phyloP scores from a whole-genome alignment of 106 monocot species.

The Allium fistulosum region DNA sequence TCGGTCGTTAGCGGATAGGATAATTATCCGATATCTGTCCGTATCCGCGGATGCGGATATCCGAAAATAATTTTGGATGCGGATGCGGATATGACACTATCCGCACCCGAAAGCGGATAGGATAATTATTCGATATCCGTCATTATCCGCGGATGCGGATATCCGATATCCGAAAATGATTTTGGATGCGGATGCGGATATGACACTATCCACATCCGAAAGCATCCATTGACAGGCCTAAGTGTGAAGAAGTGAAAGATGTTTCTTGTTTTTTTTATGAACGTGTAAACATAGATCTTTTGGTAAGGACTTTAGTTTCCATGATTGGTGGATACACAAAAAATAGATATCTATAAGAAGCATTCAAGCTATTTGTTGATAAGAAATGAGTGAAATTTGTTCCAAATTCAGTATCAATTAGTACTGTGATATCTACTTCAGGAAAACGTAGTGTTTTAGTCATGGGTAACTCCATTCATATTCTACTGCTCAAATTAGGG shows the following conservation, averaged over 20 bases:
- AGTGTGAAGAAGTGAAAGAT: constrained; percentile 14
- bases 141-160: too few species aligned
- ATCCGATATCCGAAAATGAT: too few species aligned
- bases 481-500: constrained; percentile 21
- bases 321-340: constrained; percentile 56
- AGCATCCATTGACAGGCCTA: too few species aligned
- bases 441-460: constrained; percentile 19
- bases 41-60: too few species aligned
- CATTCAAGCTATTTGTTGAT: constrained; percentile 38
- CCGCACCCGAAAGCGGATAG: too few species aligned
- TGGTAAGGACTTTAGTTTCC: constrained; percentile 33
- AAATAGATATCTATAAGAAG: constrained; percentile 22
- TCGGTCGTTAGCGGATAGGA: too few species aligned
- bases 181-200: too few species aligned
- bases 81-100: too few species aligned
- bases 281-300: constrained; percentile 17
- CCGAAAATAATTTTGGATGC: too few species aligned
- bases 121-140: too few species aligned
- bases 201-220: too few species aligned
- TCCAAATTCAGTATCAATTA: constrained; percentile 49
- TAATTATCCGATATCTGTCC: too few species aligned
- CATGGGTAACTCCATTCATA: constrained; percentile 16
- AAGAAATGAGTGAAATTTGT: constrained; percentile 14
- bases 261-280: constrained; percentile 28
- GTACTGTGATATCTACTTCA: constrained; percentile 36